phyloP scores from a whole-genome alignment of 1,284 basidiomycete genomes.

The Rhodotorula sp. region DNA sequence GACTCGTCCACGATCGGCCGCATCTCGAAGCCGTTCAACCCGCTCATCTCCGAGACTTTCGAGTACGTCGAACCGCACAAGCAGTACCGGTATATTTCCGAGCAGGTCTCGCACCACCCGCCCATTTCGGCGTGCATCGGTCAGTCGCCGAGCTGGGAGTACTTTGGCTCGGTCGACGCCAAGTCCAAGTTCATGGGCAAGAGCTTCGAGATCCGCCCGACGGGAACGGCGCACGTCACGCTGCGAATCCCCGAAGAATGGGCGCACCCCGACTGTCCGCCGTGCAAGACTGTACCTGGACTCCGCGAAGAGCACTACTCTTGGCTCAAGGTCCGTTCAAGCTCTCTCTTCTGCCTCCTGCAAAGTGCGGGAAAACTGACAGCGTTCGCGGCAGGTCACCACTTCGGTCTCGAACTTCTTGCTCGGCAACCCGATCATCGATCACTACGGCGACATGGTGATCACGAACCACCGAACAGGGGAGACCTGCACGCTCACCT shows the following conservation, averaged over 20 bases:
- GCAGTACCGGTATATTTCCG: constrained; percentile 87
- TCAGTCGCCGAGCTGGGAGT: constrained; percentile 84
- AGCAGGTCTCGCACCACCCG: constrained; percentile 70
- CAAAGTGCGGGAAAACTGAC: background rate
- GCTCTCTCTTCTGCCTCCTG: too few relatives aligned
- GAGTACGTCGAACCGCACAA: constrained; percentile 88
- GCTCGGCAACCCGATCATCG: constrained; percentile 85
- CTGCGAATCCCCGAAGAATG: constrained; percentile 72
- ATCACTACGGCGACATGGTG: constrained; percentile 95
- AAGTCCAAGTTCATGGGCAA: constrained; percentile 89
- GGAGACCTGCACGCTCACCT: constrained; percentile 85
- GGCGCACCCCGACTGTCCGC: constrained; percentile 50
- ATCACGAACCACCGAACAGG: constrained; percentile 88
- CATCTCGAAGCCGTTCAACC: constrained; percentile 94
- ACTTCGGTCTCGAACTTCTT: constrained; percentile 93
- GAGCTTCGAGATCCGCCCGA: constrained; percentile 93
- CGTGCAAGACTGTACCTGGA: constrained; percentile 49
- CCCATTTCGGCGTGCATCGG: constrained; percentile 97
- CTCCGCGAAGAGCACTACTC: constrained; percentile 79
- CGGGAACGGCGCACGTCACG: constrained; percentile 87
- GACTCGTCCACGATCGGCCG: constrained; percentile 84
- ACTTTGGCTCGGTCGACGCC: constrained; percentile 80
- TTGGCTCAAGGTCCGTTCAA: constrained; percentile 78
- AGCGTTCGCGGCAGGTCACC: constrained; percentile 58
- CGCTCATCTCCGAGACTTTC: constrained; percentile 88